Evolutionary conservation across 2,329 filamentous ascomycete genomes (phyloP).

Genomic region (Alternaria sp.): DNA sequence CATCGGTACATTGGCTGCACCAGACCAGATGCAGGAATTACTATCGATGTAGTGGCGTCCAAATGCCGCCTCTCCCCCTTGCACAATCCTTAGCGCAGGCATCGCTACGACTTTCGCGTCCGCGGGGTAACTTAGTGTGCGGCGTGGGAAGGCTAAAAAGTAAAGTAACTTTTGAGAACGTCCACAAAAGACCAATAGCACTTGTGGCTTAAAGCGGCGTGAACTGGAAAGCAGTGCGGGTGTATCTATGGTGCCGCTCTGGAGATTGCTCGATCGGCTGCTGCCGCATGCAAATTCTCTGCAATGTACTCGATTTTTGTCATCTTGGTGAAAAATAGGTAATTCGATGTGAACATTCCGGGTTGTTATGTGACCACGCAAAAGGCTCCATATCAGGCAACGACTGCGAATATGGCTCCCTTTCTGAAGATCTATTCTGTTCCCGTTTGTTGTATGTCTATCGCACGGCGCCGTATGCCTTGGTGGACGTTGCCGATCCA

Average conservation of each 20-base stretch:
- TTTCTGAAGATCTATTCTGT: conserved; percentile 1
- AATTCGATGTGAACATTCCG: neutral
- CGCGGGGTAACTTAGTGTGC: conserved; percentile 17
- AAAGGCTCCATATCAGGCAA: neutral
- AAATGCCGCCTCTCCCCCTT: conserved; percentile 11
- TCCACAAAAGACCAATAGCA: neutral
- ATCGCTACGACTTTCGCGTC: conserved; percentile 3
- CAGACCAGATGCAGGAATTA: conserved; percentile 11
- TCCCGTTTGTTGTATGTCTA: conserved; percentile 4
- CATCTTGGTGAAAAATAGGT: neutral
- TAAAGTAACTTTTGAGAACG: conserved; percentile 4
- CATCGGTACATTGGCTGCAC: conserved; percentile 19
- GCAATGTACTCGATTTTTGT: conserved; percentile 3
- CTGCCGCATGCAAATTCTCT: conserved; percentile 19
- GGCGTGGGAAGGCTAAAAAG: conserved; percentile 11
- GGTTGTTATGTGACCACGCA: neutral
- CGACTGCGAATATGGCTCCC: conserved; percentile 1
- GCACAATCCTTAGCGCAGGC: conserved; percentile 7
- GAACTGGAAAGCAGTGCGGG: neutral
- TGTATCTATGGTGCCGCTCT: conserved; percentile 8
- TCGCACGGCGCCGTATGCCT: neutral
- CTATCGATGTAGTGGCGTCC: conserved; percentile 9
- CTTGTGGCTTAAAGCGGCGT: conserved; percentile 11
- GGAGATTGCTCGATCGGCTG: conserved; percentile 8
- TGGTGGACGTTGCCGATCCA: neutral